These are phyloP conservation scores for Paracoccidioides brasiliensis DNA, from an alignment of 2,329 filamentous ascomycete genomes.

Conservation along the genomic window DNA sequence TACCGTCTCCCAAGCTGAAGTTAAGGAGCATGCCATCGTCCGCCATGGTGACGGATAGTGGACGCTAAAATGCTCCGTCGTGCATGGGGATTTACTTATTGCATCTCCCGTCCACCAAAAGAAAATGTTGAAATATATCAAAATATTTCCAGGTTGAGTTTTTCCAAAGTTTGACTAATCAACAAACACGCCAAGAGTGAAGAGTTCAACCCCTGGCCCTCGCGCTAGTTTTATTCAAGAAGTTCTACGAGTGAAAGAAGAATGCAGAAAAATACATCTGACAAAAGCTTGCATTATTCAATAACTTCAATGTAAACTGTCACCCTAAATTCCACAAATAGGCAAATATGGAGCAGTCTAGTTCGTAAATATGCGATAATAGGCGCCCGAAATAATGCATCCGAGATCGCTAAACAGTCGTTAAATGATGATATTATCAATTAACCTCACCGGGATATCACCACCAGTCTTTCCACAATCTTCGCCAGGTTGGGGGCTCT, in stretches of 20 bases:
- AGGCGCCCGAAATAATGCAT: background rate
- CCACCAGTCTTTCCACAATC: conserved; percentile 57
- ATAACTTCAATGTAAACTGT: background rate
- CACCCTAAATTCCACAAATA: background rate
- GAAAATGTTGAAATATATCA: background rate
- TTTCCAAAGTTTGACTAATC: background rate
- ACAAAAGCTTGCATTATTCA: background rate
- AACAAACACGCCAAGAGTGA: background rate
- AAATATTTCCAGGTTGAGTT: background rate
- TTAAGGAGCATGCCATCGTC: conserved; percentile 94
- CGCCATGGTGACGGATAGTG: conserved; percentile 47
- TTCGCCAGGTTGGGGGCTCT: conserved; percentile 56
- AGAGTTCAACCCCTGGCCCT: too few species aligned
- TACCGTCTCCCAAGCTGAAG: conserved; percentile 61
- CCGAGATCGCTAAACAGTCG: conserved; percentile 12
- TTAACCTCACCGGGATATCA: conserved; percentile 67
- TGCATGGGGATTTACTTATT: background rate
- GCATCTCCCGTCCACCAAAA: background rate
- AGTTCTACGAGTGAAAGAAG: too few species aligned
- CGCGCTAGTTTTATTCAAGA: too few species aligned
- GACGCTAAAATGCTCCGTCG: background rate
- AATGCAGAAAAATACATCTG: too few species aligned
- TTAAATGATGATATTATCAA: conserved; percentile 77
- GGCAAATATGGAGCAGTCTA: too few species aligned
- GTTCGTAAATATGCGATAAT: background rate